Evolutionary conservation across 495 filamentous ascomycete species (phyloP).

Genomic region (Podospora sp.): DNA sequence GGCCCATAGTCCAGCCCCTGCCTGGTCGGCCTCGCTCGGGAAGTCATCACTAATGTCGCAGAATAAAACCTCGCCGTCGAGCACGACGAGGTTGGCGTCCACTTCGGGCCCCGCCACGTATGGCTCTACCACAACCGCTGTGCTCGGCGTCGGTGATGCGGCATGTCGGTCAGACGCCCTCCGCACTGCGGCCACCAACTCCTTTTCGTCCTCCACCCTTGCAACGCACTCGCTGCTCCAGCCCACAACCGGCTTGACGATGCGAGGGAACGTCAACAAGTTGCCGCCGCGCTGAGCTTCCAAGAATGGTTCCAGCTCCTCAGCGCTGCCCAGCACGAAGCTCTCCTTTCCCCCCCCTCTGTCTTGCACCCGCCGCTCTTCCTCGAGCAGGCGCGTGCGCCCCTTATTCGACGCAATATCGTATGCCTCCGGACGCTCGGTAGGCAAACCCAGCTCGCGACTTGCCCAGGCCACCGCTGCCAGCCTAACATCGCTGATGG

Average conservation of each 20-base stretch:
- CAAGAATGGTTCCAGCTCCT: slow-evolving; percentile 18
- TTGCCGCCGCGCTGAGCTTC: not conserved
- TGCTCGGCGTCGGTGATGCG: slow-evolving; percentile 22
- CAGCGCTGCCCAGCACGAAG: slow-evolving; percentile 18
- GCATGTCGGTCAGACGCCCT: slow-evolving; percentile 26
- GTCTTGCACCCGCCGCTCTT: not conserved
- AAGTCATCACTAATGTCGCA: slow-evolving; percentile 48
- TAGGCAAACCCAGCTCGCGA: slow-evolving; percentile 22
- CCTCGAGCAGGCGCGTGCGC: slow-evolving; percentile 24
- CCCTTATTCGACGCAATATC: slow-evolving; percentile 29
- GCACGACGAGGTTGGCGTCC: slow-evolving; percentile 47
- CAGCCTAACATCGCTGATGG: slow-evolving; percentile 32
- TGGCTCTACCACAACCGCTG: slow-evolving; percentile 33
- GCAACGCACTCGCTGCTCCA: slow-evolving; percentile 48
- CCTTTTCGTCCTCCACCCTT: slow-evolving; percentile 36
- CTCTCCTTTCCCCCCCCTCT: slow-evolving; percentile 18
- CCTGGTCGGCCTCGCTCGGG: slow-evolving; percentile 38
- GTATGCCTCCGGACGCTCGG: slow-evolving; percentile 22
- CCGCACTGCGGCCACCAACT: slow-evolving; percentile 35
- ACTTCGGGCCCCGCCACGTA: slow-evolving; percentile 47
- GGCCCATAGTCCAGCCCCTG: slow-evolving; percentile 4
- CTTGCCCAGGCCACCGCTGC: slow-evolving; percentile 24
- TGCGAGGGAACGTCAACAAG: slow-evolving; percentile 38
- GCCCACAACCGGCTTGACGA: slow-evolving; percentile 52
- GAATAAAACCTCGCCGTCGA: slow-evolving; percentile 44